Evolutionary conservation across 1,284 basidiomycete genomes (phyloP), one percentile per base, ranked within the genome.

Genomic region (Pseudozyma hubeiensis): DNA sequence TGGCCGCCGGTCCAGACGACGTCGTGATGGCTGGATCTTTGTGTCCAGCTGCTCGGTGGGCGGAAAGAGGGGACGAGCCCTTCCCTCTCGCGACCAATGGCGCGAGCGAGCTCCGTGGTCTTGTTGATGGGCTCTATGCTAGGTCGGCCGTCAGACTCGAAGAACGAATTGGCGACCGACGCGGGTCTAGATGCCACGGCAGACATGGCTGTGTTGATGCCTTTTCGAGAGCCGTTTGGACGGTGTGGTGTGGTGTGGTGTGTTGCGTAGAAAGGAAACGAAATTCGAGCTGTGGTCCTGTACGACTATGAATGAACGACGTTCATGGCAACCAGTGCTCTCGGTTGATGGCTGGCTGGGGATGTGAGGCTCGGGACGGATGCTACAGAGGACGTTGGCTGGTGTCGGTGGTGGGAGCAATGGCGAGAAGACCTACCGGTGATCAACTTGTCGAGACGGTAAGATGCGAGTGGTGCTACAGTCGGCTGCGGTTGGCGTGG

Each of bases 1-100:
- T 48, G 52, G 7, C 61, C 73, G 53, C 77, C 77, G 9, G 48
- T 58, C 75, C 75, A 79, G 40, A 79, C 66, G 11, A 79, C 76
- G 16, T 78, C 64, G 43, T 75, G 59, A 44, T 67, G 64, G 19
- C 72, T 57, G 24, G 65, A 63, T 11, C 58, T 54, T 37, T 64
- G 65, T 0, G 65, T 61, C 75, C 75, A 78, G 29, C 31, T 67
- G 45, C 64, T 68, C 9, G 72, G 66, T 5, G 77, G 77, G 16
- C 75, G 59, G 60, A 65, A 78, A 43, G 72, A 68, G 5, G 61
- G 61, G 0, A 45, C 24, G 9, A 49, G 56, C 11, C 51, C 58
- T 35, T 72, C 61, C n/a, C 55, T 43, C 34, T 69, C 55, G 11
- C 73, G 40, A 5, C 65, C 64, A 29, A 73, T 63, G 43, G 77